Conservation (phyloP, 2,329 filamentous ascomycete species). For the Microcera coccophila region DNA sequence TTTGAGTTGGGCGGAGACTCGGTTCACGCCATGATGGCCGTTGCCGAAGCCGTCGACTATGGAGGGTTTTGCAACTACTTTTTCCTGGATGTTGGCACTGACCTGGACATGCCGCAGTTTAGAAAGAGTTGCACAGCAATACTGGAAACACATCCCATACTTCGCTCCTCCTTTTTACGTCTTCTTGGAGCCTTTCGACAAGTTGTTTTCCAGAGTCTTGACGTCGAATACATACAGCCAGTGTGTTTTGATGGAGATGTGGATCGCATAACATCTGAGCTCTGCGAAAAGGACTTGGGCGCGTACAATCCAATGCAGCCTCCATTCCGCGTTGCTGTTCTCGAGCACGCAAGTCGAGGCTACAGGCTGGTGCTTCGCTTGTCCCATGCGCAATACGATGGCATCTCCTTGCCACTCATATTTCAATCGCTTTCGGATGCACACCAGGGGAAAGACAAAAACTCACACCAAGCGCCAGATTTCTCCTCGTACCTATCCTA, state of each 20-base stretch:
- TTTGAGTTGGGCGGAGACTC: no score
- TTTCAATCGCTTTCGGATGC: constrained; percentile 35
- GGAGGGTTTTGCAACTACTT: constrained; percentile 22
- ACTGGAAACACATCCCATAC: constrained; percentile 16
- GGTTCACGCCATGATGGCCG: no score
- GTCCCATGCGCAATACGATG: constrained; percentile 48
- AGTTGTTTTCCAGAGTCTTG: constrained; percentile 15
- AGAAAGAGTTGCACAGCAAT: constrained; percentile 11
- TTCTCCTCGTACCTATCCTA: constrained; percentile 19
- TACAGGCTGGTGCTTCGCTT: constrained; percentile 26
- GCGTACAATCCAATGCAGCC: constrained; percentile 4
- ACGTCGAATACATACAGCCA: constrained; percentile 9
- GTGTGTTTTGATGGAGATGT: constrained; percentile 8
- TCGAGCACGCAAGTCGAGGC: constrained; percentile 14
- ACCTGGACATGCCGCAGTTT: constrained; percentile 16
- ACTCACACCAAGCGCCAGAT: constrained; percentile 16
- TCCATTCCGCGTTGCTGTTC: constrained; percentile 13
- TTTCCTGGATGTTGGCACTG: constrained; percentile 17
- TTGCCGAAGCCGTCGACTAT: no score
- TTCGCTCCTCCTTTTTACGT: constrained; percentile 19
- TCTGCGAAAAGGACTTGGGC: constrained; percentile 8
- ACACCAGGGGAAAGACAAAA: constrained; percentile 29
- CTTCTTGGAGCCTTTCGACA: constrained; percentile 18
- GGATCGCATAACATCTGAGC: constrained; percentile 2
- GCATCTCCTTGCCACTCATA: constrained; percentile 40